Evolutionary conservation across 169 alveolate genomes (phyloP), one percentile per base, ranked within the genome.

Genomic region (Perkinsus chesapeaki): DNA sequence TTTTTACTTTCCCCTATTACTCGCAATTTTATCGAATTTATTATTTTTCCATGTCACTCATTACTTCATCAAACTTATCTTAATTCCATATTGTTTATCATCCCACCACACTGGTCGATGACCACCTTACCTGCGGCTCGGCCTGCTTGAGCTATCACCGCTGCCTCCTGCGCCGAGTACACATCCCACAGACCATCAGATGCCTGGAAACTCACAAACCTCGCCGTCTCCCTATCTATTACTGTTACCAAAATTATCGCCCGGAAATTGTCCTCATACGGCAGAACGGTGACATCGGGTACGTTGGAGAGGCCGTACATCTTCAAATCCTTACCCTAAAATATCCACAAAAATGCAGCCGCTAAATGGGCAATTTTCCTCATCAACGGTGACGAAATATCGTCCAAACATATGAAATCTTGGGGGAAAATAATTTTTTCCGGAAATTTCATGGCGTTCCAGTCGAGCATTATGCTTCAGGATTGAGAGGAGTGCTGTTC

Each of bases 141-240:
- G 48, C 92, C 94, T 34, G 39, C 38, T 90, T 31, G 37, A 5
- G 94, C 92, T 23, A 39, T 73, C 39, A 39, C 48, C 0, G 48
- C 91, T 3, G 96, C 96, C 91, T 93, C 94, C 91, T 94, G 95
- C 10, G 96, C 95, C 36, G 95, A 92, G 37, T 92, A 43, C 37
- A 96, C 93, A 93, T 96, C 97, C 98, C 98, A 96, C 48, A 96
- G 93, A 38, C 98, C 98, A 73, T 96, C 98, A 0, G 98, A 94
- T 1, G 97, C 98, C 38, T 95, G 94, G 20, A 95, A 93, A 72
- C 95, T 94, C 47, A 92, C 95, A 93, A 94, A 95, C n/a, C 91
- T 93, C 16, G 92, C 27, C 31, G 31, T 20, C 31, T 1, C 3
- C 0, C 23, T 7, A 60, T 34, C 37, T 1, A 60, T 3, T 5